Percentiles rank a stretch among this genome's conserved stretches.
Conservation (phyloP, 306 rosid species). For the Trifolium fragiferum region DNA sequence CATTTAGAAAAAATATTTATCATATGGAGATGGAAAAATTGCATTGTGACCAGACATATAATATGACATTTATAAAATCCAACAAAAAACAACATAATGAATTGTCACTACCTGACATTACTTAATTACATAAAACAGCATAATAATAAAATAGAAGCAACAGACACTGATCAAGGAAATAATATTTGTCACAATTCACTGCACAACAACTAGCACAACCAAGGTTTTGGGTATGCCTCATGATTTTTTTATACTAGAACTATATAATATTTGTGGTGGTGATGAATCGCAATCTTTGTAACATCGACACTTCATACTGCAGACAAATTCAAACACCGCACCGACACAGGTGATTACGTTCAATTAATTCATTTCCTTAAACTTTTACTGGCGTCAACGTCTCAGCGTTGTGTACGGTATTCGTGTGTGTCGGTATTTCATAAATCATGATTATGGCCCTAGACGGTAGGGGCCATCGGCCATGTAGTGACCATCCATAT, state of each 20-base stretch:
- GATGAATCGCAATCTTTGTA: background rate
- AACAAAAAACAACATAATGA: background rate
- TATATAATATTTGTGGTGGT: background rate
- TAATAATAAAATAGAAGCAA: slow-evolving; percentile 11
- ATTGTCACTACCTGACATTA: background rate
- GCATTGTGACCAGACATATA: background rate
- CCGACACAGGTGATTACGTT: background rate
- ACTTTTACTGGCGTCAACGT: background rate
- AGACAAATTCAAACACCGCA: background rate
- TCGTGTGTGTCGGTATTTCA: background rate
- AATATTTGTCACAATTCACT: slow-evolving; percentile 18
- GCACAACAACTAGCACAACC: slow-evolving; percentile 27
- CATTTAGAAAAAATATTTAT: background rate
- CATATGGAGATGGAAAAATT: background rate
- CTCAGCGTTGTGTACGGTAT: background rate
- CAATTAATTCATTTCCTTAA: background rate
- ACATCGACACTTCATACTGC: background rate
- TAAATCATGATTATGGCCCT: slow-evolving; percentile 56
- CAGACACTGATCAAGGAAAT: background rate
- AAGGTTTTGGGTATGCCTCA: slow-evolving; percentile 1
- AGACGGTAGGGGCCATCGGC: slow-evolving; percentile 84
- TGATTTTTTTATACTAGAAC: slow-evolving; percentile 24
- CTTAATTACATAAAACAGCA: background rate
- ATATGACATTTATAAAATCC: slow-evolving; percentile 1
- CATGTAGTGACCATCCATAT: slow-evolving; percentile 81